phyloP scores from a whole-genome alignment of 805 yeast species.

The Tetrapisispora taiwanensis region DNA sequence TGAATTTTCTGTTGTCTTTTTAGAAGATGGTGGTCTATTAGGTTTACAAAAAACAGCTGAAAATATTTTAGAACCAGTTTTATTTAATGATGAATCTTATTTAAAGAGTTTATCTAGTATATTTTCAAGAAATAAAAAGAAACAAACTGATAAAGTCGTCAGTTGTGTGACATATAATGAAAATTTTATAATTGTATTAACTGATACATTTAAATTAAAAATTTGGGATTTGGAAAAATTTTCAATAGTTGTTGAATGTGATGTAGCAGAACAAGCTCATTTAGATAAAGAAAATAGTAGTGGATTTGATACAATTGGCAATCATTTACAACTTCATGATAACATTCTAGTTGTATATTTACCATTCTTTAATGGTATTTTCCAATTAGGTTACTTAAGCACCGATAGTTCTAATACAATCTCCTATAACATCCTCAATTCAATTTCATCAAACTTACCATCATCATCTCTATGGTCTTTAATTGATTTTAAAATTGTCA shows the following conservation, averaged over 20 bases:
- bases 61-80: slow-evolving; percentile 31
- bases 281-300: slow-evolving; percentile 9
- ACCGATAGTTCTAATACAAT: slow-evolving; percentile 10
- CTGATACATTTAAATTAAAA: slow-evolving; percentile 21
- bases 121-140: slow-evolving; percentile 12
- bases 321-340: slow-evolving; percentile 29
- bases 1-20: slow-evolving; percentile 42
- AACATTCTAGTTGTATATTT: slow-evolving; percentile 30
- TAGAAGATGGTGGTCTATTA: slow-evolving; percentile 71
- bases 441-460: slow-evolving; percentile 20
- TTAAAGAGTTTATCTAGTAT: slow-evolving; percentile 28
- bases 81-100: slow-evolving; percentile 49
- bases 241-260: slow-evolving; percentile 12
- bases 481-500: slow-evolving; percentile 20
- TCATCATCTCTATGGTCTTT: slow-evolving; percentile 26
- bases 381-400: slow-evolving; percentile 32
- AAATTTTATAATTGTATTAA: slow-evolving; percentile 17
- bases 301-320: slow-evolving; percentile 21
- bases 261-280: slow-evolving; percentile 12
- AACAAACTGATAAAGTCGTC: slow-evolving; percentile 13
- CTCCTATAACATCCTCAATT: slow-evolving; percentile 6
- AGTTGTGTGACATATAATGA: slow-evolving; percentile 16
- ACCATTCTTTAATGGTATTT: slow-evolving; percentile 37
- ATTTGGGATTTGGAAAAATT: slow-evolving; percentile 23
- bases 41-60: slow-evolving; percentile 32